These are phyloP conservation scores for Cladosporium colombiae DNA, from an alignment of 2,329 filamentous ascomycete genomes.

Conservation along the genomic window DNA sequence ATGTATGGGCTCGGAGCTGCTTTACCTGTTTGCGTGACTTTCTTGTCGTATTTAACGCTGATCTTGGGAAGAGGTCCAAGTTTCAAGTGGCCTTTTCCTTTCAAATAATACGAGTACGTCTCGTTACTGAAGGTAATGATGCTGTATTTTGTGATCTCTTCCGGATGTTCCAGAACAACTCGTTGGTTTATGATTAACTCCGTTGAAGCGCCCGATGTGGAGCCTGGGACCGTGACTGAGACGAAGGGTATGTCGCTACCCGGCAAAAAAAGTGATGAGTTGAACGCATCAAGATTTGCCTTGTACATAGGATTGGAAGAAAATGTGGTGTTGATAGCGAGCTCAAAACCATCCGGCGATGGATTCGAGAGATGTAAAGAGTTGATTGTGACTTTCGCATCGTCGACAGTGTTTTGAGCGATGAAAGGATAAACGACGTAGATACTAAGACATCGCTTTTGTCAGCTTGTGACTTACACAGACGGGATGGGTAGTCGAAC, in stretches of 20 bases:
- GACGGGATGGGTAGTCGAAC: not conserved
- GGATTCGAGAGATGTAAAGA: slow-evolving; percentile 54
- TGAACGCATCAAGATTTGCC: slow-evolving; percentile 57
- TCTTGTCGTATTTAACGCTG: slow-evolving; percentile 57
- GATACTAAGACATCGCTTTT: slow-evolving; percentile 33
- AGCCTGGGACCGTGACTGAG: slow-evolving; percentile 47
- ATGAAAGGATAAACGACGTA: slow-evolving; percentile 62
- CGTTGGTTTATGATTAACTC: slow-evolving; percentile 47
- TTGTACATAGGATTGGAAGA: slow-evolving; percentile 49
- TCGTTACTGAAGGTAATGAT: slow-evolving; percentile 52
- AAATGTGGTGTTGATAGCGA: not conserved
- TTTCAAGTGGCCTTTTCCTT: slow-evolving; percentile 55
- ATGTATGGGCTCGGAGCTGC: not conserved
- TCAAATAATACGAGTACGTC: slow-evolving; percentile 51
- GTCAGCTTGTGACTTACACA: not conserved
- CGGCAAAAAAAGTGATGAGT: slow-evolving; percentile 52
- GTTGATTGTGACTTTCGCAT: slow-evolving; percentile 53
- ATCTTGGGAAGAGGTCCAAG: slow-evolving; percentile 52
- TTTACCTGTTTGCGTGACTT: slow-evolving; percentile 32
- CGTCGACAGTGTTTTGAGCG: slow-evolving; percentile 56
- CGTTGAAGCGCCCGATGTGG: slow-evolving; percentile 47
- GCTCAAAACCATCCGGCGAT: slow-evolving; percentile 39
- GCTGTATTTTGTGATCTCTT: slow-evolving; percentile 53
- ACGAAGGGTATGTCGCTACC: slow-evolving; percentile 43
- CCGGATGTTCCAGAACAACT: slow-evolving; percentile 45